These are phyloP conservation scores for Rosa chinensis DNA, from an alignment of 306 rosid genomes.

Conservation along the genomic window DNA sequence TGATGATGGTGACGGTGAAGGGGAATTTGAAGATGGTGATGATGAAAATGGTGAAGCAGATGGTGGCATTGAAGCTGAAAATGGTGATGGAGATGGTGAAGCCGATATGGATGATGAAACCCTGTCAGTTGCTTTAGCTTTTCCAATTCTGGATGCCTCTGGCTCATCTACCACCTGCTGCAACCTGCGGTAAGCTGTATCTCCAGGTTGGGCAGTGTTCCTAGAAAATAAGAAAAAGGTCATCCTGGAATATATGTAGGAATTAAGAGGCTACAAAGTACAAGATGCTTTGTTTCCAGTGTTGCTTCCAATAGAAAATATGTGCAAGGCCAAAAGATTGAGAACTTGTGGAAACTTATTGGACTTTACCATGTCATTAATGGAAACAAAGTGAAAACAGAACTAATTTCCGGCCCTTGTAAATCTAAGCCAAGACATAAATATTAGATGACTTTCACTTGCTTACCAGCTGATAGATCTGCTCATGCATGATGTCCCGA, in stretches of 20 bases:
- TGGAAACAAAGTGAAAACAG: not conserved
- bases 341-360: conserved; percentile 8
- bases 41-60: conserved; percentile 23
- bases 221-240: conserved; percentile 35
- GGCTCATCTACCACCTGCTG: conserved; percentile 31
- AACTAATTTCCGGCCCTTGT: not conserved
- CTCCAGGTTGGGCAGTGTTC: conserved; percentile 38
- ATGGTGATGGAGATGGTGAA: conserved; percentile 5
- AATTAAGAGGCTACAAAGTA: not conserved
- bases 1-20: conserved; percentile 48
- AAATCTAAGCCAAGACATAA: not conserved
- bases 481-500: conserved; percentile 21
- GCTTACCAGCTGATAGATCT: conserved; percentile 39
- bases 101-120: conserved; percentile 20
- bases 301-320: not conserved
- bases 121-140: conserved; percentile 3
- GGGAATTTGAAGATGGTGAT: conserved; percentile 35
- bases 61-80: conserved; percentile 16
- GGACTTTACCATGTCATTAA: not conserved
- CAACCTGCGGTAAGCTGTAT: conserved; percentile 34
- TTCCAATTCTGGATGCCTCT: conserved; percentile 19
- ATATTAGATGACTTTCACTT: not conserved
- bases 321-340: not conserved
- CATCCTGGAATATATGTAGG: not conserved
- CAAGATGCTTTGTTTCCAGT: not conserved